Evolutionary conservation across 768 basidiomycete genomes (phyloP).

Genomic region (Nidularia pulvinata): DNA sequence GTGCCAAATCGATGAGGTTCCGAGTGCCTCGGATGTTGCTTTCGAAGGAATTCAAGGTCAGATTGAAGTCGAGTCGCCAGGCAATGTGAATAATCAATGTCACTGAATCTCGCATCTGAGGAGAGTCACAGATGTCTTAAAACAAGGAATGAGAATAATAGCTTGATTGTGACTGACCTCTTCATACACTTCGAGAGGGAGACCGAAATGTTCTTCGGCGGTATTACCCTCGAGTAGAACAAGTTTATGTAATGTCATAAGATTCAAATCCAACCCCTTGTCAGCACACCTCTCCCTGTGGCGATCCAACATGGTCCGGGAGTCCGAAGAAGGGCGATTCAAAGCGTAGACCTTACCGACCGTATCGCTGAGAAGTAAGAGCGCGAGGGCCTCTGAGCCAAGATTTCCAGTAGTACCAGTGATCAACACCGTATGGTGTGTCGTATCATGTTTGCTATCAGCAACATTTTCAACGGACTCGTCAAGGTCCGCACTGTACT

Average conservation of each 20-base stretch:
- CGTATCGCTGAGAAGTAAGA: conserved; percentile 14
- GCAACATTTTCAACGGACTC: background rate
- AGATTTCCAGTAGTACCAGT: conserved; percentile 41
- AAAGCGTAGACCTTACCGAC: conserved; percentile 28
- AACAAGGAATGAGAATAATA: conserved; percentile 14
- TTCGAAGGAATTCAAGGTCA: conserved; percentile 42
- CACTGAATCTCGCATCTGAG: conserved; percentile 17
- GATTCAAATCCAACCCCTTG: conserved; percentile 18
- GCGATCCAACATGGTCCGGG: conserved; percentile 11
- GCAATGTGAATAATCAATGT: conserved; percentile 35
- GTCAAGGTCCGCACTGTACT: conserved; percentile 20
- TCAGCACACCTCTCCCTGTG: conserved; percentile 23
- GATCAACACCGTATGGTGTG: conserved; percentile 24
- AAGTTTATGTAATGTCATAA: conserved; percentile 27
- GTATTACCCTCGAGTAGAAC: conserved; percentile 30
- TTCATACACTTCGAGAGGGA: conserved; percentile 13
- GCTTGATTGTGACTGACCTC: conserved; percentile 9
- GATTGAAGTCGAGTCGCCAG: conserved; percentile 50
- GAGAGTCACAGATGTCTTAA: conserved; percentile 40
- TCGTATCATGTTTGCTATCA: background rate
- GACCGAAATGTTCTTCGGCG: conserved; percentile 20
- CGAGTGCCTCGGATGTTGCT: conserved; percentile 36
- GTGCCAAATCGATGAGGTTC: conserved; percentile 37
- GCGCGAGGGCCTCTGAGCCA: conserved; percentile 29
- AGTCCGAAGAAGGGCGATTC: conserved; percentile 18